Base-by-base conservation (phyloP, 352 stramenopile species). In the Pythium coloratum region DNA sequence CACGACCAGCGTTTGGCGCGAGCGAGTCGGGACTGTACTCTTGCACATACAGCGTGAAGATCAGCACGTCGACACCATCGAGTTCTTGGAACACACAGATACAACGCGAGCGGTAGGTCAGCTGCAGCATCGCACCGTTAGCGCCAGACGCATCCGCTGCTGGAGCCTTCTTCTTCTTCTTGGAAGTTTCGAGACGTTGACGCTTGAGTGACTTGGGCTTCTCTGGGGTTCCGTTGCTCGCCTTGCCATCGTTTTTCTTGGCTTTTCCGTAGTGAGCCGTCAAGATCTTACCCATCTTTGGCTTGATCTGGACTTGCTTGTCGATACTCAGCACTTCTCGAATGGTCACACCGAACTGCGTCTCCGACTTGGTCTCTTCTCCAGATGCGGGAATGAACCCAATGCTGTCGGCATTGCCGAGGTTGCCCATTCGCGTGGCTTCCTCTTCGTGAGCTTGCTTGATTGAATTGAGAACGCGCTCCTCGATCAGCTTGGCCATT, bases 1-100 rank as follows among this genome's bases (percentile, higher is more conserved):
- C 86, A 55, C 86, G 82, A 0, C 88, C 85, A 50, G 81, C 82
- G 56, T 96, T 96, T 1, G 88, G 86, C 2, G 80, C 62, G 5
- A 93, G 68, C 30, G 83, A 92, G 46, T 90, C 76, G 0, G 85
- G 82, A 0, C 84, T 83, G 62, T 95, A 96, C 56, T 96, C 89
- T 75, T 96, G 88, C 8, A 96, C 88, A 63, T 96, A 96, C 44
- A 96, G 62, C 51, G 88, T 94, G 65, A 96, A 96, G 51, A 96
- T 92, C 14, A 95, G 62, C 6, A 96, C 88, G 71, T 96, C 89
- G 4, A 95, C 86, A 20, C 89, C 88, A 60, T 96, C 86, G 30
- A 95, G 76, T 65, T 95, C 86, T 75, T 97, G 89, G 61, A 97
- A 97, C 26, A 97, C 86, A 40, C 85, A 95, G 63, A 97, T 95